These are phyloP conservation scores for Tetradesmus lagerheimii DNA, from an alignment of 139 green algal genomes.

Conservation along the genomic window DNA sequence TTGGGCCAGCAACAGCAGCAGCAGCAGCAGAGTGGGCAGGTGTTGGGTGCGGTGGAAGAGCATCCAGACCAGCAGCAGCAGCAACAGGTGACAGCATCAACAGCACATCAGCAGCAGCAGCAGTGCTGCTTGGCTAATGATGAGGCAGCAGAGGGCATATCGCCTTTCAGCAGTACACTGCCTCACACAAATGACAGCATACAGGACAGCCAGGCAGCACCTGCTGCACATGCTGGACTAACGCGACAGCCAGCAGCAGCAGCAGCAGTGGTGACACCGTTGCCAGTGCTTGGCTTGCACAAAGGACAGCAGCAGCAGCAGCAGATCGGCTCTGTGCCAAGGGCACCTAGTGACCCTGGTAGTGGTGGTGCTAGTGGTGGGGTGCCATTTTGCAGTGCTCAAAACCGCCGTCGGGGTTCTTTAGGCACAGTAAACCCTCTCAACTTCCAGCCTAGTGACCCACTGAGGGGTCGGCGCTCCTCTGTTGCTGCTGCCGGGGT, in stretches of 20 bases:
- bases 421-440: slow-evolving; percentile 7
- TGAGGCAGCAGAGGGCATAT: not conserved
- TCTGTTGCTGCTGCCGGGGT: slow-evolving; percentile 8
- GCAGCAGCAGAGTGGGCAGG: not conserved
- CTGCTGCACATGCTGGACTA: not conserved
- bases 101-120: not conserved
- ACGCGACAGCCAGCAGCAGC: not conserved
- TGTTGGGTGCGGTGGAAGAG: no score
- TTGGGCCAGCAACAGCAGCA: not conserved
- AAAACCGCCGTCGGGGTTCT: not conserved
- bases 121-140: not conserved
- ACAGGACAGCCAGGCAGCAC: not conserved
- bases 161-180: not conserved
- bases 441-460: not conserved
- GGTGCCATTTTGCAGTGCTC: not conserved
- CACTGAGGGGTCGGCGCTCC: not conserved
- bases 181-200: not conserved
- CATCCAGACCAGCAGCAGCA: slow-evolving; percentile 9
- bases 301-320: not conserved
- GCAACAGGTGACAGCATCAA: not conserved
- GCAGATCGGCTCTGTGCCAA: not conserved
- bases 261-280: not conserved
- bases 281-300: no score
- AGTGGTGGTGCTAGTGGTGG: not conserved
- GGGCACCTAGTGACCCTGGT: not conserved